These are phyloP conservation scores for Hippophae rhamnoides DNA, from an alignment of 306 rosid species.

Conservation along the genomic window DNA sequence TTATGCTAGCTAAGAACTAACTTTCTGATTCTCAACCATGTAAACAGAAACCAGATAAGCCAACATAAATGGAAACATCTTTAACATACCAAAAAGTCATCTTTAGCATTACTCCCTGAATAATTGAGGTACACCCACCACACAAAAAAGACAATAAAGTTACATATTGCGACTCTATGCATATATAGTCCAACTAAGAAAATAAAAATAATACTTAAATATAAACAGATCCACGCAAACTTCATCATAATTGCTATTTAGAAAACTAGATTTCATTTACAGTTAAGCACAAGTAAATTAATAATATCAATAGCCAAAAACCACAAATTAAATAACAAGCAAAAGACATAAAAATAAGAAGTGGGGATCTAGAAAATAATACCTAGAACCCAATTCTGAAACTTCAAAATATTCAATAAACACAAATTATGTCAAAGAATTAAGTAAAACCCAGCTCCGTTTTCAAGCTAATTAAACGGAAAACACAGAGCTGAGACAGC, in stretches of 20 bases:
- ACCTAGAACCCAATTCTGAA: constrained; percentile 48
- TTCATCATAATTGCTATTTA: constrained; percentile 4
- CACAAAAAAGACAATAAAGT: not conserved
- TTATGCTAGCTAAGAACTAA: not conserved
- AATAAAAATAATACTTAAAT: not conserved
- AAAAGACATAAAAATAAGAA: constrained; percentile 3
- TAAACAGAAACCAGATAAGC: constrained; percentile 1
- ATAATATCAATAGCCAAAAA: not conserved
- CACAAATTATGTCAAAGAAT: constrained; percentile 46
- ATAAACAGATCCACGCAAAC: constrained; percentile 27
- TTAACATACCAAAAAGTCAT: not conserved
- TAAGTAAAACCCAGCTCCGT: constrained; percentile 24
- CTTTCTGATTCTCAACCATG: not conserved
- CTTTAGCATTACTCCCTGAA: not conserved
- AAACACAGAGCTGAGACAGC: constrained; percentile 11
- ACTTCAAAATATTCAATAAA: constrained; percentile 19
- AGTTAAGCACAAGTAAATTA: constrained; percentile 20
- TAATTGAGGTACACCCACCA: not conserved
- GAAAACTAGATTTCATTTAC: constrained; percentile 3
- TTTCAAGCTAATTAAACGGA: constrained; percentile 16
- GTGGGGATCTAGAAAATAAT: constrained; percentile 38
- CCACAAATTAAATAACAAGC: constrained; percentile 5
- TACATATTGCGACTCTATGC: not conserved
- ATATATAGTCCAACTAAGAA: not conserved
- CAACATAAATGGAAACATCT: not conserved